Evolutionary conservation across 345 rosid genomes (phyloP).

Genomic region (Garcia nutans): DNA sequence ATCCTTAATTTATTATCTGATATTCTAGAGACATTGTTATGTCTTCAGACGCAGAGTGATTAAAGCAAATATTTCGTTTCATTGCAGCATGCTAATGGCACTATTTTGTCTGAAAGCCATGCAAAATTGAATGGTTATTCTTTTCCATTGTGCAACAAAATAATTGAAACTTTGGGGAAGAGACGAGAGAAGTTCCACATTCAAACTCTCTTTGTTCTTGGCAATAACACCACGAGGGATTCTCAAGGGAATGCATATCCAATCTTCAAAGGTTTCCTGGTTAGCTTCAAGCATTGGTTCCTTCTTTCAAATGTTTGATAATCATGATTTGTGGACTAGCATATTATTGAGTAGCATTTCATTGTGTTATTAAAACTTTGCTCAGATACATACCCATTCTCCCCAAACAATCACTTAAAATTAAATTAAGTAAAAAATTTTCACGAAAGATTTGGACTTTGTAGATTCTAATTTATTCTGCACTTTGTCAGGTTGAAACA

Average conservation of each 20-base stretch:
- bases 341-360: neutral
- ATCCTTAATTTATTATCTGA: constrained; percentile 19
- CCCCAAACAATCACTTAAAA: no score
- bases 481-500: constrained; percentile 59
- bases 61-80: constrained; percentile 42
- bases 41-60: constrained; percentile 22
- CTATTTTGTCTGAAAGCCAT: constrained; percentile 23
- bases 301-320: neutral
- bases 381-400: no score
- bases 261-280: constrained; percentile 70
- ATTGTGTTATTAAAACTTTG: neutral
- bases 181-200: constrained; percentile 72
- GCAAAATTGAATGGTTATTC: constrained; percentile 54
- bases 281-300: constrained; percentile 29
- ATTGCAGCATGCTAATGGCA: constrained; percentile 52
- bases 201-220: constrained; percentile 59
- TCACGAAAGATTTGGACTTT: neutral
- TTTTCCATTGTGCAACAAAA: constrained; percentile 61
- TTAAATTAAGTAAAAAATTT: no score
- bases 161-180: constrained; percentile 57
- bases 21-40: constrained; percentile 20
- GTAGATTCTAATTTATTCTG: neutral
- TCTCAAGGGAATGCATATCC: constrained; percentile 61
- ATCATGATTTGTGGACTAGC: neutral
- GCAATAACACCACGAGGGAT: constrained; percentile 71